These are phyloP conservation scores for Carex scoparia DNA, from an alignment of 176 grass and related monocot species.

Conservation along the genomic window DNA sequence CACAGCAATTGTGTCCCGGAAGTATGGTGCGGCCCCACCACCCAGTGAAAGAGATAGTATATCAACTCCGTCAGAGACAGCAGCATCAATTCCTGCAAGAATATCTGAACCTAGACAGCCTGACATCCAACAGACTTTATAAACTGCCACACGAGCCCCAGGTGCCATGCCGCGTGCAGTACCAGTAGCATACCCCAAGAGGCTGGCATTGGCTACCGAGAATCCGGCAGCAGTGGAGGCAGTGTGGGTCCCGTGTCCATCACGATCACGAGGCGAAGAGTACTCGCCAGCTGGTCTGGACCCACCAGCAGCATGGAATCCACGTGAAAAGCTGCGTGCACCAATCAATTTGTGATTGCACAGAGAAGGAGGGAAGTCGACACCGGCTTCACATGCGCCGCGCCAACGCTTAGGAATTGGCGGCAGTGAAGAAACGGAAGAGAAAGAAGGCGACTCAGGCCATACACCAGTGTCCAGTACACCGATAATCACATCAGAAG, in stretches of 20 bases:
- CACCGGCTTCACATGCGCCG: constrained; percentile 74
- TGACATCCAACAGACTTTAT: constrained; percentile 88
- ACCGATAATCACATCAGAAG: constrained; percentile 71
- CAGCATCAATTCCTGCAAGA: constrained; percentile 78
- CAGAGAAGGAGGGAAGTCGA: constrained; percentile 56
- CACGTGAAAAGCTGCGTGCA: constrained; percentile 78
- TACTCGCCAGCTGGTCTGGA: constrained; percentile 22
- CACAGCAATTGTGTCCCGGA: constrained; percentile 75
- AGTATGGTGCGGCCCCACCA: constrained; percentile 76
- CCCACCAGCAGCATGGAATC: constrained; percentile 47
- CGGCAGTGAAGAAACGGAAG: constrained; percentile 36
- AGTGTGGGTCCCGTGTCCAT: constrained; percentile 94
- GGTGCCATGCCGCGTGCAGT: constrained; percentile 83
- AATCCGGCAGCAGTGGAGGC: constrained; percentile 66
- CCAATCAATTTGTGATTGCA: constrained; percentile 85
- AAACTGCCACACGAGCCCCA: constrained; percentile 74
- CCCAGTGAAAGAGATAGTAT: constrained; percentile 92
- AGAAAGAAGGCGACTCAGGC: constrained; percentile 79
- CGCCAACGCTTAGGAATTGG: constrained; percentile 56
- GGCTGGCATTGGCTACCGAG: constrained; percentile 68
- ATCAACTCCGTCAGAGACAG: constrained; percentile 63
- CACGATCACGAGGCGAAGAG: constrained; percentile 65
- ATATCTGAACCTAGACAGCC: constrained; percentile 90
- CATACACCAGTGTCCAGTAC: constrained; percentile 92
- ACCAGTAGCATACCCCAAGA: constrained; percentile 80